These are phyloP conservation scores for Talaromyces sp. DNA, from an alignment of 2,329 filamentous ascomycete species.

Conservation along the genomic window DNA sequence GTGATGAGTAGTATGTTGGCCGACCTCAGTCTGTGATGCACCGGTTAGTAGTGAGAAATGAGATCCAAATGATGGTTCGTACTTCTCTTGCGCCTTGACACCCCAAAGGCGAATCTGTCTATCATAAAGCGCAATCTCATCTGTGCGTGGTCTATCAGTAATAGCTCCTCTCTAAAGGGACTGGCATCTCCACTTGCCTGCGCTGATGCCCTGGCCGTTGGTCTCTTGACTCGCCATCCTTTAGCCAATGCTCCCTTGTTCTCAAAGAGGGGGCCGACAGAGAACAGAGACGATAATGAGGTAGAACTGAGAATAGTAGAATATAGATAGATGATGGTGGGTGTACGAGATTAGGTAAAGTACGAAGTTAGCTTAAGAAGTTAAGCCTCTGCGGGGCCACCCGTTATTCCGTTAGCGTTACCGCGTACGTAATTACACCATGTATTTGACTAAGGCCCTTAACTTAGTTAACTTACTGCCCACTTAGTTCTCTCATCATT, in stretches of 20 bases:
- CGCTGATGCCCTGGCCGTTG: slow-evolving; percentile 27
- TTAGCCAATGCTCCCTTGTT: background rate
- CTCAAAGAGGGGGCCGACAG: background rate
- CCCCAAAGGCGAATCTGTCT: slow-evolving; percentile 97
- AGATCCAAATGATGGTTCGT: slow-evolving; percentile 16
- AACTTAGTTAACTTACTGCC: background rate
- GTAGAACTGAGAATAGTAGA: background rate
- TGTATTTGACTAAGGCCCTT: background rate
- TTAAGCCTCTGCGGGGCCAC: slow-evolving; percentile 7
- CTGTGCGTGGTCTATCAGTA: slow-evolving; percentile 41
- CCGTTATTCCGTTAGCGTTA: background rate
- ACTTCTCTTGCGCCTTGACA: slow-evolving; percentile 82
- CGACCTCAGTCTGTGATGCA: slow-evolving; percentile 63
- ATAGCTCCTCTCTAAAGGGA: background rate
- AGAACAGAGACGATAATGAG: background rate
- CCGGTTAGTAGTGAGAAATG: background rate
- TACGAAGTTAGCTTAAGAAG: background rate
- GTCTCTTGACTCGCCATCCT: slow-evolving; percentile 24
- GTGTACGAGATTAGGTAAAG: background rate
- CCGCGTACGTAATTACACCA: background rate
- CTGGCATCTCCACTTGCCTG: slow-evolving; percentile 25
- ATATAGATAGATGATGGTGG: background rate
- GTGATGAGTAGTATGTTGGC: slow-evolving; percentile 87
- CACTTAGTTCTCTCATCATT: background rate
- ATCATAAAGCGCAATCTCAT: slow-evolving; percentile 96